Evolutionary conservation across 2,329 filamentous ascomycete species (phyloP).

Genomic region (Xylariaceae sp.): DNA sequence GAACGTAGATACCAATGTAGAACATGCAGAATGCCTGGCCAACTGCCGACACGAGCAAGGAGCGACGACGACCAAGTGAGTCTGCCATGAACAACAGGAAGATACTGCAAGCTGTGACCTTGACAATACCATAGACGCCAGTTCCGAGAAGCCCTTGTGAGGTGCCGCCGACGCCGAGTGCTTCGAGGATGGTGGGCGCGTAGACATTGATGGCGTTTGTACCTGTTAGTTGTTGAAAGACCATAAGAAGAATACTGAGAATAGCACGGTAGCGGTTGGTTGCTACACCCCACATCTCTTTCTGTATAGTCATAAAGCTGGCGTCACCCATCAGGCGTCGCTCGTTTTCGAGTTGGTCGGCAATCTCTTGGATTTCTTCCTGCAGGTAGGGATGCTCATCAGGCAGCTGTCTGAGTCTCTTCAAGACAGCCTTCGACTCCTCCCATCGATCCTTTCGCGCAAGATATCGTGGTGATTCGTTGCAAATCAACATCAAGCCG

Average conservation of each 20-base stretch:
- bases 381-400: constrained; percentile 51
- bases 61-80: constrained; percentile 53
- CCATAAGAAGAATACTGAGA: constrained; percentile 57
- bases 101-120: constrained; percentile 52
- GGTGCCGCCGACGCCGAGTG: constrained; percentile 40
- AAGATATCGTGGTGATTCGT: constrained; percentile 62
- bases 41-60: constrained; percentile 55
- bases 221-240: constrained; percentile 72
- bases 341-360: constrained; percentile 59
- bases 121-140: constrained; percentile 60
- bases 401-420: constrained; percentile 52
- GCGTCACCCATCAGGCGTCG: constrained; percentile 52
- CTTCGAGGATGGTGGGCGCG: constrained; percentile 31
- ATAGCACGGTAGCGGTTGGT: constrained; percentile 62
- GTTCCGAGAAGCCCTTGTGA: constrained; percentile 56
- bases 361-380: constrained; percentile 58
- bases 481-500: constrained; percentile 57
- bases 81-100: constrained; percentile 60
- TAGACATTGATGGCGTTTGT: constrained; percentile 35
- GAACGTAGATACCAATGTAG: constrained; percentile 63
- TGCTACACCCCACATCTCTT: constrained; percentile 59
- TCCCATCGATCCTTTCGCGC: constrained; percentile 64
- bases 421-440: constrained; percentile 51
- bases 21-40: constrained; percentile 60
- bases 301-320: constrained; percentile 53